Percentiles rank a stretch among this genome's conserved stretches.
These are phyloP conservation scores for Daphne laureola DNA, from an alignment of 441 rosid genomes.

Conservation along the genomic window DNA sequence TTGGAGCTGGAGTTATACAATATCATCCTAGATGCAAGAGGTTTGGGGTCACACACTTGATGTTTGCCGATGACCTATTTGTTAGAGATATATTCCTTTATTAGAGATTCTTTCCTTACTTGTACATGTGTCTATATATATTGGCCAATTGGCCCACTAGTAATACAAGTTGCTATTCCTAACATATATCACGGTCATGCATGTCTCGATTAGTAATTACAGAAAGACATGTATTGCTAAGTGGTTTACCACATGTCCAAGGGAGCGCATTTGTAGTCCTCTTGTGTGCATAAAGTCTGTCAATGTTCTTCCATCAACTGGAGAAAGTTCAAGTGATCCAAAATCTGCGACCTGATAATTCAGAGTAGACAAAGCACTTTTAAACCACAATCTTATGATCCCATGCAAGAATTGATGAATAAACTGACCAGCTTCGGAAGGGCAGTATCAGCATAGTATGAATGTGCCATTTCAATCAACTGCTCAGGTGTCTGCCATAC, in stretches of 20 bases:
- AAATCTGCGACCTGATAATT: constrained; percentile 70
- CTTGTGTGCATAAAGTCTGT: constrained; percentile 86
- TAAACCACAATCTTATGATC: constrained; percentile 10
- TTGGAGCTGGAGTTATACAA: too few relatives aligned
- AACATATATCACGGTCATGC: background rate
- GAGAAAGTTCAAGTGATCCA: constrained; percentile 86
- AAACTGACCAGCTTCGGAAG: constrained; percentile 72
- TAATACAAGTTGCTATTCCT: too few relatives aligned
- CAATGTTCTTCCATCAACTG: constrained; percentile 79
- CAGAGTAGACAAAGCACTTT: constrained; percentile 16
- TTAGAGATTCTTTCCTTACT: too few relatives aligned
- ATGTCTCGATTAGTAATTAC: background rate
- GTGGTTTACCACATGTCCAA: constrained; percentile 61
- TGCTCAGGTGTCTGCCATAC: constrained; percentile 52
- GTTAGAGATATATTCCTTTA: too few relatives aligned
- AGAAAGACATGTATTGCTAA: constrained; percentile 2
- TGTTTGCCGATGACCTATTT: too few relatives aligned
- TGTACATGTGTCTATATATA: too few relatives aligned
- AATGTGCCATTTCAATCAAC: constrained; percentile 69
- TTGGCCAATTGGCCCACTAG: too few relatives aligned
- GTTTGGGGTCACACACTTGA: too few relatives aligned
- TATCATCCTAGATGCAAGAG: too few relatives aligned
- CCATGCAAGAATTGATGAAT: constrained; percentile 13
- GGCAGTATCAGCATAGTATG: constrained; percentile 68
- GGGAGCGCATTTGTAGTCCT: constrained; percentile 71